Base-by-base conservation (phyloP, 1,284 basidiomycete genomes). In the Sporisorium sorghi region DNA sequence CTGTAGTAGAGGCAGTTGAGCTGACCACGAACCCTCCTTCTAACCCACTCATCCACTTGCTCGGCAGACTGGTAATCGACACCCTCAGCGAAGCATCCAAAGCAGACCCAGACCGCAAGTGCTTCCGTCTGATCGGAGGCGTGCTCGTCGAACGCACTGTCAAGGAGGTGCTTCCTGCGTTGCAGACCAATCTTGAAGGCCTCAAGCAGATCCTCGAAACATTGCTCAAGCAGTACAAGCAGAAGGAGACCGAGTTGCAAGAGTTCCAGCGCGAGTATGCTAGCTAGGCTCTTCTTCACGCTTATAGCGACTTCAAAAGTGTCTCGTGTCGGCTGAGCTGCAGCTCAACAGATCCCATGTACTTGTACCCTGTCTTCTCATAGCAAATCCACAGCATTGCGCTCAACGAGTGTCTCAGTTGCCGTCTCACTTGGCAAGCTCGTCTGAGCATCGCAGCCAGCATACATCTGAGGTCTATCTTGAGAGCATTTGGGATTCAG, bases 111-210 rank as follows among this genome's bases (percentile, higher is more conserved):
- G 88, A 90, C 82, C 90, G 97, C 67, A 94, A 93, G 86, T 99
- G 97, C 86, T 99, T 98, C 86, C 90, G 97, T 51, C 88, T 99
- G 76, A 92, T 99, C 68, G 97, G 97, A 12, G 97, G 96, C 30
- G 91, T 97, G 2, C 89, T 99, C 10, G 95, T 98, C 26, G 94
- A 99, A 85, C 89, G 95, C 49, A 98, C 94, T 0, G 97, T 99
- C 47, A 91, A 92, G 83, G 97, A 99, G 79, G 94, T 99, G 33
- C 90, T 94, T 33, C 96, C 96, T 42, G 90, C 92, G 15, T 72
- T 84, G 11, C 75, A 84, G 61, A 76, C 76, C 26, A 84, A 80
- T 44, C 60, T 79, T 23, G 72, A 77, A 37, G 80, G 81, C 42
- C 74, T 84, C 48, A 73, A 75, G 35, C 69, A 80, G 47, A 75